Conservation (phyloP, 371 early-diverging fungal species). For the Mortierella sp. region DNA sequence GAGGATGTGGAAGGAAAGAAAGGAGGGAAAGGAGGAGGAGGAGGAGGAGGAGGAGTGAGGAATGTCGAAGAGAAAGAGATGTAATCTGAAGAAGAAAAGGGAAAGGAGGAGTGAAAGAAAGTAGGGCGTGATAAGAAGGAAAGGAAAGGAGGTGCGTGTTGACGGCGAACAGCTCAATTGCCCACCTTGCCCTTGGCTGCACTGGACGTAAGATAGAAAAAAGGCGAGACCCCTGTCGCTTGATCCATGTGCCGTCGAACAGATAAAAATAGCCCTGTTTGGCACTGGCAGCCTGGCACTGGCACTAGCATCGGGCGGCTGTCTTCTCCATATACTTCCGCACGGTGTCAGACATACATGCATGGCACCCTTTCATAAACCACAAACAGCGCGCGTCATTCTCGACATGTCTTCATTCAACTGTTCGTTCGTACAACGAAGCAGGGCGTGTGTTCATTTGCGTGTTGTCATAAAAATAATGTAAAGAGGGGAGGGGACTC, state of each 20-base stretch:
- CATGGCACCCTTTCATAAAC: neutral
- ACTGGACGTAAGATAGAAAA: neutral
- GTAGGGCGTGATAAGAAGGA: neutral
- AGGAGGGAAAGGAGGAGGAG: neutral
- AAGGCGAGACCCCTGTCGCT: neutral
- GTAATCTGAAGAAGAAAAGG: neutral
- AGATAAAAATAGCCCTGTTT: neutral
- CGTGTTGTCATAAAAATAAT: neutral
- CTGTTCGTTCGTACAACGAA: constrained; percentile 8
- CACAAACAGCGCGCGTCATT: neutral
- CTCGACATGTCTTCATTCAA: neutral
- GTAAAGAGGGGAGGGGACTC: neutral
- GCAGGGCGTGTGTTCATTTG: neutral
- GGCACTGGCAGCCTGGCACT: neutral
- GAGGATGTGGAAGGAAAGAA: neutral
- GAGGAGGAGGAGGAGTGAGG: neutral
- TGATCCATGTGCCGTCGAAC: neutral
- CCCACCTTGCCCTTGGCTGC: neutral
- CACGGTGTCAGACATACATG: neutral
- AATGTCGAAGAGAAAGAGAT: neutral
- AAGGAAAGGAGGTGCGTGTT: neutral
- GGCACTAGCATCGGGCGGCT: neutral
- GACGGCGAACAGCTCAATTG: neutral
- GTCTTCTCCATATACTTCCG: neutral
- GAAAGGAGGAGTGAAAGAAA: neutral